phyloP scores from a whole-genome alignment of 2,329 filamentous ascomycete genomes.

The Amauroascus niger region DNA sequence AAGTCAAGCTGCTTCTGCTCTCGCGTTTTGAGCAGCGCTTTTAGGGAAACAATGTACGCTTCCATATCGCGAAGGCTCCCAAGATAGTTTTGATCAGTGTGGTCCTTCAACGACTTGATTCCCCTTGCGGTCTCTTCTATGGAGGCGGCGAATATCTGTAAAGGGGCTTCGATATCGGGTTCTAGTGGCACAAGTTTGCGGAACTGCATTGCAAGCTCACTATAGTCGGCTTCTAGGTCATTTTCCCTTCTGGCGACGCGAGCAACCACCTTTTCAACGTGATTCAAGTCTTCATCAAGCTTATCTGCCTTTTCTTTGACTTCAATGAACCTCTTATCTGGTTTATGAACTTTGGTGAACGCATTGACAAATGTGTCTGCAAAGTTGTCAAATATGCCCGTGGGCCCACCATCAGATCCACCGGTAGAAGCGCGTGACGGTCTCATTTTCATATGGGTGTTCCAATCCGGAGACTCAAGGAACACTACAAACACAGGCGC shows the following conservation, averaged over 20 bases:
- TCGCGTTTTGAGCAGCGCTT: conserved; percentile 77
- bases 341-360: conserved; percentile 92
- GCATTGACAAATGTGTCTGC: conserved; percentile 95
- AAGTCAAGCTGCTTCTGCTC: conserved; percentile 98
- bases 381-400: conserved; percentile 82
- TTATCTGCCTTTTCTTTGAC: conserved; percentile 88
- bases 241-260: conserved; percentile 78
- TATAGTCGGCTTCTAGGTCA: conserved; percentile 79
- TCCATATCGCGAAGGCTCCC: conserved; percentile 91
- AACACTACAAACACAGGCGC: conserved; percentile 77
- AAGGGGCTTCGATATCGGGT: conserved; percentile 68
- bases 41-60: conserved; percentile 79
- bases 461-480: conserved; percentile 90
- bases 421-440: conserved; percentile 53
- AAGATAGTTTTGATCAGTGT: conserved; percentile 92
- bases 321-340: conserved; percentile 88
- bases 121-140: conserved; percentile 74
- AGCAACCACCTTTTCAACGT: conserved; percentile 92
- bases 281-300: conserved; percentile 81
- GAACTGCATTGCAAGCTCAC: conserved; percentile 86
- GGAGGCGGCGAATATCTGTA: conserved; percentile 77
- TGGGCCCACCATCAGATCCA: conserved; percentile 36
- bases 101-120: conserved; percentile 70
- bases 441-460: conserved; percentile 80
- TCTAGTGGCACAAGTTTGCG: conserved; percentile 85